These are phyloP conservation scores for Cladosporium austrohemisphaericum DNA, from an alignment of 2,329 filamentous ascomycete species.

Conservation along the genomic window DNA sequence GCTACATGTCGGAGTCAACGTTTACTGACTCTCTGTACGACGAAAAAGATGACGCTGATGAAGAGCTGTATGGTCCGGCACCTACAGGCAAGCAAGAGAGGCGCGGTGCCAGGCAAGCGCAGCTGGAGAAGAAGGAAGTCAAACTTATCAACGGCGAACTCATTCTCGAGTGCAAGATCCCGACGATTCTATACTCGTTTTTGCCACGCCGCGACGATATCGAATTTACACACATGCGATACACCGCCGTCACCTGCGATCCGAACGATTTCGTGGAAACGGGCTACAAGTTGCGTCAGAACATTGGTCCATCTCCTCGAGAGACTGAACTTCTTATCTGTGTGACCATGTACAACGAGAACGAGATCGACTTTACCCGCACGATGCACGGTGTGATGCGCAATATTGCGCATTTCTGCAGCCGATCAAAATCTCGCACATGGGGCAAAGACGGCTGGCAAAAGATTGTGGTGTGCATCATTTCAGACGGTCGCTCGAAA, in stretches of 20 bases:
- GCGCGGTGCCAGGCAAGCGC: conserved; percentile 77
- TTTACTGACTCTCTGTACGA: conserved; percentile 58
- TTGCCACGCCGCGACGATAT: conserved; percentile 86
- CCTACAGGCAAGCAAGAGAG: conserved; percentile 83
- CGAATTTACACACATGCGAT: conserved; percentile 98
- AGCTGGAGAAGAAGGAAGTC: conserved; percentile 91
- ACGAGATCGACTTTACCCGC: conserved; percentile 91
- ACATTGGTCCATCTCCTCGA: conserved; percentile 74
- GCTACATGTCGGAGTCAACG: conserved; percentile 59
- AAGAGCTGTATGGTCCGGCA: conserved; percentile 72
- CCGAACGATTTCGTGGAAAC: conserved; percentile 82
- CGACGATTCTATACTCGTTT: conserved; percentile 96
- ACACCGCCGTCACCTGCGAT: conserved; percentile 96
- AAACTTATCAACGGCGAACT: conserved; percentile 96
- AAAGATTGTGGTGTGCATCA: conserved; percentile 97
- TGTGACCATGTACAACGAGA: conserved; percentile 98
- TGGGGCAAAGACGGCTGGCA: conserved; percentile 98
- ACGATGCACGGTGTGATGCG: conserved; percentile 99
- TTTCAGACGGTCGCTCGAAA: conserved; percentile 88
- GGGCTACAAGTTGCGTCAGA: conserved; percentile 90
- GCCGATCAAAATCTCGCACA: conserved; percentile 81
- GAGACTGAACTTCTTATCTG: conserved; percentile 97
- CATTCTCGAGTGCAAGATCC: conserved; percentile 97
- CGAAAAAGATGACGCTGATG: conserved; percentile 52
- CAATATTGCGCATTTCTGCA: conserved; percentile 96